Percentiles rank a stretch among this genome's conserved stretches.
These are phyloP conservation scores for Elsinoe perseae DNA, from an alignment of 2,329 filamentous ascomycete genomes.

Conservation along the genomic window DNA sequence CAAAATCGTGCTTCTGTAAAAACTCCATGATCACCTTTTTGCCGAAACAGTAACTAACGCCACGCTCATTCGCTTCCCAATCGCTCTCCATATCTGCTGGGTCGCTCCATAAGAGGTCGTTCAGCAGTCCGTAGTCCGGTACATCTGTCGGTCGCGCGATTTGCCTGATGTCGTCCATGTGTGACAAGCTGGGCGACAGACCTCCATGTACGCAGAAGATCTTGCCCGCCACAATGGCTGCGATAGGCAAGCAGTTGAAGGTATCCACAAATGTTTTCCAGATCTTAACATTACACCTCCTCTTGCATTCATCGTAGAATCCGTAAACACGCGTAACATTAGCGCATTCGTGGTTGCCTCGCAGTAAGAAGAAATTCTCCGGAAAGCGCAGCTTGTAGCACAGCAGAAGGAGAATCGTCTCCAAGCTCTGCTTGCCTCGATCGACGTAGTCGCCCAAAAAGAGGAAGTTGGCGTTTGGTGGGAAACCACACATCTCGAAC, in stretches of 20 bases:
- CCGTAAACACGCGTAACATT: conserved; percentile 94
- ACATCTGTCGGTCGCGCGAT: conserved; percentile 95
- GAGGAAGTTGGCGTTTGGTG: conserved; percentile 82
- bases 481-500: conserved; percentile 98
- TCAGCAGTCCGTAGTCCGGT: conserved; percentile 89
- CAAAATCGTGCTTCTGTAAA: conserved; percentile 87
- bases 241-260: conserved; percentile 92
- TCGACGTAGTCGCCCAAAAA: conserved; percentile 97
- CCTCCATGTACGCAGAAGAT: conserved; percentile 98
- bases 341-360: conserved; percentile 94
- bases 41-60: conserved; percentile 96
- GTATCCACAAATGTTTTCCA: conserved; percentile 98
- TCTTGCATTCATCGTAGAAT: conserved; percentile 97
- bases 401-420: conserved; percentile 84
- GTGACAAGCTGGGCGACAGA: conserved; percentile 78
- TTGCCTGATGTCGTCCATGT: conserved; percentile 97
- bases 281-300: conserved; percentile 89
- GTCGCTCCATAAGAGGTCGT: conserved; percentile 94
- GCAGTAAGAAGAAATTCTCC: conserved; percentile 91
- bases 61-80: conserved; percentile 95
- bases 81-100: conserved; percentile 92
- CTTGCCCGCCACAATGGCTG: conserved; percentile 92
- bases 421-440: conserved; percentile 87
- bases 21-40: conserved; percentile 98
- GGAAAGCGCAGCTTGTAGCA: conserved; percentile 98